Base-by-base conservation (phyloP, 2,329 filamentous ascomycete species). In the Pseudocercospora vitis region DNA sequence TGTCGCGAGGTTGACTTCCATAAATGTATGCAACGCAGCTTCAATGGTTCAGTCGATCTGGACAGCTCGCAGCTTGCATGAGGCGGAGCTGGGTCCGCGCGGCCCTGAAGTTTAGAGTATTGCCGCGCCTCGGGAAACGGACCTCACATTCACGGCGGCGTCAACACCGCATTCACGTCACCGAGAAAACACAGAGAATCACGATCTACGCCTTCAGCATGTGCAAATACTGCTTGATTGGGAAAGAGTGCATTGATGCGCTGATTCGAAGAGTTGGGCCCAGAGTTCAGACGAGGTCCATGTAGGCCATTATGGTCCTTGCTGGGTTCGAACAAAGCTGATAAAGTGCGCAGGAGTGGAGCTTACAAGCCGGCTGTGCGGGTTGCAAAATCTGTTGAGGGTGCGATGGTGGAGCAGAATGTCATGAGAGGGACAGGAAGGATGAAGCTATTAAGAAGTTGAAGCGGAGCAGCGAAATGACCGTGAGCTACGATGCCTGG, bases 241-340 rank as follows among this genome's bases (percentile, higher is more conserved):
- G 50, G 8, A 52, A 52, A 33, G 50, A 52, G 50, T 52, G 50
- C 40, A 47, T 52, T n/a, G 50, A 52, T 31, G 50, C 50, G 1
- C 42, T 52, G 7, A 46, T 52, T 23, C 21, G 50, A 19, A 24
- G 29, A 21, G 39, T 39, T 3, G 50, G 24, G 7, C 42, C 50
- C 8, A 46, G 31, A 35, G 19, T 52, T 29, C 50, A 46, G 23
- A 18, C 29, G 7, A 44, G 50, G 3, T 52, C 50, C 18, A 35
- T 33, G 26, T 52, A 33, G n/a, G 42, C 14, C 3, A 12, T 44
- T 9, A 26, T n/a, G 37, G 19, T 21, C 39, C 21, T 23, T n/a
- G n/a, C n/a, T n/a, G n/a, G n/a, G n/a, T n/a, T n/a, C n/a, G n/a
- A n/a, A n/a, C n/a, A n/a, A n/a, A n/a, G 23, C 42, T 45, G n/a